Evolutionary conservation across 2,329 filamentous ascomycete genomes (phyloP).

Genomic region (Ophiocordyceps camponoti-saundersi): DNA sequence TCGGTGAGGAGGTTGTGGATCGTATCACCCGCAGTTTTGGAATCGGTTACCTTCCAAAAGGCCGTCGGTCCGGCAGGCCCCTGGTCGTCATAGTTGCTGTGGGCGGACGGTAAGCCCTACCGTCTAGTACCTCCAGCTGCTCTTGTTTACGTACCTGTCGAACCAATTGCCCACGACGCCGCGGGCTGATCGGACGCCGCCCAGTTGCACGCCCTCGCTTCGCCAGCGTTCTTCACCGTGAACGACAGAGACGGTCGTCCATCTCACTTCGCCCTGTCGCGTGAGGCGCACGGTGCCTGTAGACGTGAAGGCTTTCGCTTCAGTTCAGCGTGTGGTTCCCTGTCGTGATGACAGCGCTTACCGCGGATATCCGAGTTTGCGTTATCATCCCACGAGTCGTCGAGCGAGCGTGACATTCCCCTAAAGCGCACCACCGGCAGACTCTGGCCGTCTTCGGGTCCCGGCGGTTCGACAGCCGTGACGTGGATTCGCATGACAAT

Average conservation of each 20-base stretch:
- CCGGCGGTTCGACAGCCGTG: constrained; percentile 41
- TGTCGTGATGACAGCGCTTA: constrained; percentile 14
- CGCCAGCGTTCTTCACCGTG: constrained; percentile 54
- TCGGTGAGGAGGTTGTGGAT: constrained; percentile 14
- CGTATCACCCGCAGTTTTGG: constrained; percentile 9
- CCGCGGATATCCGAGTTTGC: constrained; percentile 50
- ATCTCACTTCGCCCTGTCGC: constrained; percentile 52
- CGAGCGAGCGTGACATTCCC: constrained; percentile 43
- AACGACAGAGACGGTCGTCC: constrained; percentile 52
- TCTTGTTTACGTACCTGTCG: constrained; percentile 36
- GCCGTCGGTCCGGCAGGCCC: constrained; percentile 60
- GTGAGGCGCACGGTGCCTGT: constrained; percentile 48
- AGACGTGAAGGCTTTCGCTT: constrained; percentile 8
- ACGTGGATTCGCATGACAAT: constrained; percentile 52
- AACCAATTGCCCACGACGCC: constrained; percentile 67
- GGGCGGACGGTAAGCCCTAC: neutral
- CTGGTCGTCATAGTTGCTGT: constrained; percentile 45
- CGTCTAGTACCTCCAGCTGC: neutral
- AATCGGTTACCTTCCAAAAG: constrained; percentile 58
- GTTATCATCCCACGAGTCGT: constrained; percentile 50
- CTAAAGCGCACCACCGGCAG: constrained; percentile 52
- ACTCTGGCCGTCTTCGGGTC: constrained; percentile 35
- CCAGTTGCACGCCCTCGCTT: constrained; percentile 62
- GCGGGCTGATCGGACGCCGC: constrained; percentile 44
- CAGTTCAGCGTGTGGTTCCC: constrained; percentile 3